Evolutionary conservation across 2,329 filamentous ascomycete genomes (phyloP).

Genomic region (Cytospora mali): DNA sequence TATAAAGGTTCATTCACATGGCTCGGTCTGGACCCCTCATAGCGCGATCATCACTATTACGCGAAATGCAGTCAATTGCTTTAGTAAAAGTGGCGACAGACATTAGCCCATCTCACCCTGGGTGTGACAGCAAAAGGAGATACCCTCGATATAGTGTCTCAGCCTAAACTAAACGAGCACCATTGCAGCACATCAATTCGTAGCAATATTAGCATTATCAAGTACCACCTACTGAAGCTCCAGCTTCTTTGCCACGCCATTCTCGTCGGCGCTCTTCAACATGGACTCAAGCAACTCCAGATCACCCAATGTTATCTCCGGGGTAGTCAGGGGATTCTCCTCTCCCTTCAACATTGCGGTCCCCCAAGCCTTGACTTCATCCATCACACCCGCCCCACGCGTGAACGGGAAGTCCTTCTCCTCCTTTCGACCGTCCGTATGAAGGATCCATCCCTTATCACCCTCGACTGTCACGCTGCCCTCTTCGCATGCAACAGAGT

Average conservation of each 20-base stretch:
- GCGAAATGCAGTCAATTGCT: not conserved
- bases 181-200: not conserved
- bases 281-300: conserved; percentile 60
- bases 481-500: conserved; percentile 58
- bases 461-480: conserved; percentile 57
- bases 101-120: not conserved
- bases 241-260: conserved; percentile 44
- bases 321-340: conserved; percentile 53
- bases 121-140: not conserved
- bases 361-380: conserved; percentile 65
- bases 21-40: not conserved
- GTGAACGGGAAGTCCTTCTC: conserved; percentile 25
- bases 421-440: conserved; percentile 34
- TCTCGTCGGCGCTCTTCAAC: conserved; percentile 49
- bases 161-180: not conserved
- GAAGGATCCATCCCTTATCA: conserved; percentile 36
- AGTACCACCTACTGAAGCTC: conserved; percentile 39
- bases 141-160: not conserved
- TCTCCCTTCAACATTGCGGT: conserved; percentile 52
- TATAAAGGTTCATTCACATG: conserved; percentile 9
- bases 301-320: conserved; percentile 62
- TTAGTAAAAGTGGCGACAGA: not conserved
- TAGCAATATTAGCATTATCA: not conserved
- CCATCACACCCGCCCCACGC: conserved; percentile 51
- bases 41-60: not conserved